Base-by-base conservation (phyloP, 2,329 filamentous ascomycete species). In the Emericellopsis cladophorae region DNA sequence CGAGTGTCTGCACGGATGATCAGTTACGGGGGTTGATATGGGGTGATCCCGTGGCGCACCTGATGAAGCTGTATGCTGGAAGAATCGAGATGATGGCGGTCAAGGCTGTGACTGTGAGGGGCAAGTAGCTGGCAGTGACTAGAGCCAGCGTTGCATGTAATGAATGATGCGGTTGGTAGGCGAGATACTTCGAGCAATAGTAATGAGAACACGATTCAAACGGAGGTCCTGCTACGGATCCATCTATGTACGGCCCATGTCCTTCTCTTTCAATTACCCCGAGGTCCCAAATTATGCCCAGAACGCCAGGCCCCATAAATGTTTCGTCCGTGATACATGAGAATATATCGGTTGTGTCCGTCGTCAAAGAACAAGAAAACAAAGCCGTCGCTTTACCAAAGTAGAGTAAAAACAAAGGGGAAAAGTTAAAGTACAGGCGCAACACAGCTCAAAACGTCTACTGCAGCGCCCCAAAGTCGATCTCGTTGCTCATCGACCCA, bases 11-110 rank as follows among this genome's bases (percentile, higher is more conserved):
- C 8, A 73, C 66, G 1, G 83, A 92, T 47, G 74, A 80, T 35
- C 67, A 84, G 53, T 58, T 94, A 39, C 66, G 81, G 21, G 70
- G 67, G 2, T 72, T 88, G 0, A 67, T 94, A 4, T 94, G 87
- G 72, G 87, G 87, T 0, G 86, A 94, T 55, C 83, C 84, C 0
- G 66, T 86, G 35, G 82, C 79, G 55, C 87, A 93, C 61, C 68
- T 79, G 49, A 93, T 94, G 87, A 75, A 67, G 44, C 54, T 92
- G 16, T 94, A 94, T 59, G 75, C 76, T 12, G 73, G 70, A 16
- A 64, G 87, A 40, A 74, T 93, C 36, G 81, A 92, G 55, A 64
- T 67, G 4, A 59, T 94, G 42, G 84, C 84, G 10, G 77, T 80
- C 2, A 76, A 71, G 43, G 84, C 54, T 5, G 51, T 59, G 12